A percentile compares a stretch with the other conserved stretches of the same genome.
phyloP scores from a whole-genome alignment of 179 eudicot species.

The Beta lomatogona region DNA sequence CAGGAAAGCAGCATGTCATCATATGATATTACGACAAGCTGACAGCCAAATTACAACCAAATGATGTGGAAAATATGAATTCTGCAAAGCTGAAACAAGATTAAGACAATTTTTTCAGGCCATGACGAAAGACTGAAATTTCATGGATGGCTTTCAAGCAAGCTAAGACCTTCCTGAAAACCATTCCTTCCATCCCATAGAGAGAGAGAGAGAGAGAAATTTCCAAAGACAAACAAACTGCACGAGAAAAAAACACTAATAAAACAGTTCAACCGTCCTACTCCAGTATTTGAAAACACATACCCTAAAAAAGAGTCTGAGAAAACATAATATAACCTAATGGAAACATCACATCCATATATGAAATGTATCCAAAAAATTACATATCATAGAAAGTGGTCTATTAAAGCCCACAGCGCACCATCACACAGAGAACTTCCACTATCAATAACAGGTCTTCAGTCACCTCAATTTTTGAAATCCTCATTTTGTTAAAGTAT shows the following conservation, averaged over 20 bases:
- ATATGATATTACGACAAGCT: neutral
- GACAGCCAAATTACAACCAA: neutral
- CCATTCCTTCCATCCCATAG: neutral
- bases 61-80: neutral
- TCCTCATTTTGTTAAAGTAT: neutral
- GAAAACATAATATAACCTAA: neutral
- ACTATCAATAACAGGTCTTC: too few species aligned
- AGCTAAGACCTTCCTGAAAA: neutral
- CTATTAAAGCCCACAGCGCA: neutral
- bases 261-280: neutral
- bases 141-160: neutral
- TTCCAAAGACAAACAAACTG: neutral
- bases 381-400: neutral
- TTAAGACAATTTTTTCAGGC: neutral
- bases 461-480: neutral
- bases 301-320: too few species aligned
- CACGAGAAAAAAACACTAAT: neutral
- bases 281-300: neutral
- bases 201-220: neutral
- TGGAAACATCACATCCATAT: neutral
- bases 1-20: neutral
- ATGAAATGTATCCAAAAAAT: neutral
- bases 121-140: neutral
- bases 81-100: neutral
- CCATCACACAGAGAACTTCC: neutral